Conservation (phyloP, 306 rosid genomes). For the Vigna mungo region DNA sequence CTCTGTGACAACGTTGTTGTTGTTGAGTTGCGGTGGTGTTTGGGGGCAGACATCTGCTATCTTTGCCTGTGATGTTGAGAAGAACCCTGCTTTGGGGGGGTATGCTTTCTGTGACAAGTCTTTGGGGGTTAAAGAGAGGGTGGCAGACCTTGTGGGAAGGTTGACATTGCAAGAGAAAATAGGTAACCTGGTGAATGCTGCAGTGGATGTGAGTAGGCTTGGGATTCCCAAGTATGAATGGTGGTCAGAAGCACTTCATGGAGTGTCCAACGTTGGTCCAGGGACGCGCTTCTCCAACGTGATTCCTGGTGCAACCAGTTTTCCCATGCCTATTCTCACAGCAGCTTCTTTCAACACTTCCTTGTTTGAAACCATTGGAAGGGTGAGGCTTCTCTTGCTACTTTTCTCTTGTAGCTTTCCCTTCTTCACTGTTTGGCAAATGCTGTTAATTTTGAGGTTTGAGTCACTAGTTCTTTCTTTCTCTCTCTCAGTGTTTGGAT, state of each 20-base stretch:
- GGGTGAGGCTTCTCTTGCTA: constrained; percentile 51
- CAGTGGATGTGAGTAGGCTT: constrained; percentile 66
- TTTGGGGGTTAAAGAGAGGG: constrained; percentile 45
- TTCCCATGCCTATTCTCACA: constrained; percentile 57
- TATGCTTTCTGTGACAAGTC: constrained; percentile 68
- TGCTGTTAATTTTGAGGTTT: background rate
- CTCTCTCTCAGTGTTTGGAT: too few species aligned
- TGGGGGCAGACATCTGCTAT: constrained; percentile 53
- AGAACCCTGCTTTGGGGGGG: constrained; percentile 48
- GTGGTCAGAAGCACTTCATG: constrained; percentile 70
- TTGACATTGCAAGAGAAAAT: constrained; percentile 59
- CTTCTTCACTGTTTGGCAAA: background rate
- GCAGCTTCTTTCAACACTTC: constrained; percentile 59
- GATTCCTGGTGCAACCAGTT: constrained; percentile 54
- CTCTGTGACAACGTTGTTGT: constrained; percentile 3
- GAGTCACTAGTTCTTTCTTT: background rate
- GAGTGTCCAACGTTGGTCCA: constrained; percentile 52
- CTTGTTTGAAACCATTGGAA: constrained; percentile 80
- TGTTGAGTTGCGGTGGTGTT: constrained; percentile 36
- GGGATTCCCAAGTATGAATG: constrained; percentile 62
- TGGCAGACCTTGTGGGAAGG: constrained; percentile 52
- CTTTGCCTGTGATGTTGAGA: constrained; percentile 69
- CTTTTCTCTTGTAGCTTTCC: background rate
- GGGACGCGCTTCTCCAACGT: constrained; percentile 49
- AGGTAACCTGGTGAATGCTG: constrained; percentile 52